A percentile compares a stretch with the other conserved stretches of the same genome.
Conservation (phyloP, 2,329 filamentous ascomycete genomes). For the Phialophora tarda region DNA sequence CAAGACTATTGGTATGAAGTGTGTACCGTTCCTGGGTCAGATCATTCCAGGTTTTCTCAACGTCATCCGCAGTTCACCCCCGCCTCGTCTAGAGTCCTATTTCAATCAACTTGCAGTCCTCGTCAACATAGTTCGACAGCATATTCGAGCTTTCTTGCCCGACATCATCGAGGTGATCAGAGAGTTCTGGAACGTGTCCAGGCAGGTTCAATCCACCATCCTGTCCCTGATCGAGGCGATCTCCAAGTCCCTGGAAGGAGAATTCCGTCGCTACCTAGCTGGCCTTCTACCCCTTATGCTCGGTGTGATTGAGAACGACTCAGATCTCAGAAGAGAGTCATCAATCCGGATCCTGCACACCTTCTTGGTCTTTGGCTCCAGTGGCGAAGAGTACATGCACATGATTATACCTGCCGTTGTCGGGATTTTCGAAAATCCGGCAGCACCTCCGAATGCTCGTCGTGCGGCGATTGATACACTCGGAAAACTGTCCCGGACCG, state of each 20-base stretch:
- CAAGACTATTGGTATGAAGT: slow-evolving; percentile 92
- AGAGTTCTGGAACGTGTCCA: slow-evolving; percentile 85
- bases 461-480: slow-evolving; percentile 94
- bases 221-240: slow-evolving; percentile 92
- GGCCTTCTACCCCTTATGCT: slow-evolving; percentile 91
- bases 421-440: slow-evolving; percentile 86
- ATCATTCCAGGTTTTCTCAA: slow-evolving; percentile 93
- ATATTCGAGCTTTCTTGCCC: slow-evolving; percentile 88
- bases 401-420: slow-evolving; percentile 96
- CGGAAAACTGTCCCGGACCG: slow-evolving; percentile 89
- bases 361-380: slow-evolving; percentile 93
- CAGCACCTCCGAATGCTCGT: slow-evolving; percentile 77
- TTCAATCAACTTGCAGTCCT: slow-evolving; percentile 95
- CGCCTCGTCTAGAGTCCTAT: slow-evolving; percentile 85
- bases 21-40: slow-evolving; percentile 89
- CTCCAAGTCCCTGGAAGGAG: slow-evolving; percentile 88
- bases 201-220: slow-evolving; percentile 86
- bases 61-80: slow-evolving; percentile 82
- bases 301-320: slow-evolving; percentile 86
- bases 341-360: slow-evolving; percentile 93
- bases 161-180: slow-evolving; percentile 85
- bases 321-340: slow-evolving; percentile 73
- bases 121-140: slow-evolving; percentile 93
- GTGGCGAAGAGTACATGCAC: slow-evolving; percentile 98
- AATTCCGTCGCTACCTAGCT: slow-evolving; percentile 96